Base-by-base conservation (phyloP, 2,329 filamentous ascomycete genomes). In the Penicillium capsulatum region DNA sequence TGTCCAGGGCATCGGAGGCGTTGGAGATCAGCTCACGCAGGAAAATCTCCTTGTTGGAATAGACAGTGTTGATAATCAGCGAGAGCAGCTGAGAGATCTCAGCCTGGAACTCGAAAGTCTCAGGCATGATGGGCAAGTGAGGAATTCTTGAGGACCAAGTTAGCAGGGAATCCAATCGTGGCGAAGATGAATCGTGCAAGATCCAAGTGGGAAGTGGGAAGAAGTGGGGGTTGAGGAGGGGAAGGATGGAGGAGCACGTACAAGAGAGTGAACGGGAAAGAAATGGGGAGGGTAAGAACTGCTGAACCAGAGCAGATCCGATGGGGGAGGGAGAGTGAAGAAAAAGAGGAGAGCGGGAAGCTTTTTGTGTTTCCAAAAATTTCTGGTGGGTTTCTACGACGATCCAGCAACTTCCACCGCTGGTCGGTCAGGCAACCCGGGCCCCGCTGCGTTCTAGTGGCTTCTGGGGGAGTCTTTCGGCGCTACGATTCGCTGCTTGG, bases 41-140 rank as follows among this genome's bases (percentile, higher is more conserved):
- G 84, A 98, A 98, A 70, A 98, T 97, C 77, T 97, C 92, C 81
- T 98, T 98, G 85, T 98, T 98, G 61, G 90, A 96, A 81, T 97
- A 98, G 77, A 98, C 92, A 57, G 92, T 97, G 86, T 98, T 98
- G 82, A 98, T 98, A 76, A 98, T 98, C 70, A 98, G 86, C 60
- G 84, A 89, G 69, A 98, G 86, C 57, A 98, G 87, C 87, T 98
- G 92, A 86, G 91, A 97, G 70, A 98, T 98, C 86, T 98, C 92
- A 85, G 92, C 92, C 85, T 98, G 92, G 80, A 97, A 98, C 85
- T 97, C 91, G 77, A 98, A 98, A 60, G 90, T 96, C 79, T 97
- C 90, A 57, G 88, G 74, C 87, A 94, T 95, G 70, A 69, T 86
- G 58, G 54, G 42, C 51, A 54, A 48, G 13, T 31, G 32, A 30